Evolutionary conservation across 2,329 filamentous ascomycete species (phyloP).

Genomic region (Colletotrichum cereale): DNA sequence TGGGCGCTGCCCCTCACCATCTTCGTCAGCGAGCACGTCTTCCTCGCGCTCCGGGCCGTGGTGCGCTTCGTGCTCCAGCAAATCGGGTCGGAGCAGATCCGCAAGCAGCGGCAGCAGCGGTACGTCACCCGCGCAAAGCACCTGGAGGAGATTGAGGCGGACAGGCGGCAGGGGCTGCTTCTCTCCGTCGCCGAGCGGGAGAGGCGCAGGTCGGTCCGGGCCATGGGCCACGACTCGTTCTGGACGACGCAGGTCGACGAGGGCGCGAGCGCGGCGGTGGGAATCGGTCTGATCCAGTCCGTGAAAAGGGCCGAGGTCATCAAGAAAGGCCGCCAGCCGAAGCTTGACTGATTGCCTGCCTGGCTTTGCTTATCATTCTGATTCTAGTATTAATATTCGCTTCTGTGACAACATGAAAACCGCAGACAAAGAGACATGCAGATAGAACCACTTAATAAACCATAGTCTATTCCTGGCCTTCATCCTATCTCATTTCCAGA

Average conservation of each 20-base stretch:
- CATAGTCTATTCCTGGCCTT: constrained; percentile 2
- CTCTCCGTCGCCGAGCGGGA: constrained; percentile 53
- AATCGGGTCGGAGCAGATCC: constrained; percentile 56
- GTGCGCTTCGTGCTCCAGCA: constrained; percentile 53
- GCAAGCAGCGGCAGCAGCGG: constrained; percentile 53
- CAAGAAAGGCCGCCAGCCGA: constrained; percentile 29
- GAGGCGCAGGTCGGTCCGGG: constrained; percentile 53
- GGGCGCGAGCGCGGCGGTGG: constrained; percentile 52
- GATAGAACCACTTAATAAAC: neutral
- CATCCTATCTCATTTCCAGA: neutral
- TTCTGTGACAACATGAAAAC: neutral
- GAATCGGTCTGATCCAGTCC: constrained; percentile 50
- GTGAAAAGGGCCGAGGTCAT: constrained; percentile 41
- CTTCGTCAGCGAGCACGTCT: constrained; percentile 80
- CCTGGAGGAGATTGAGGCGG: constrained; percentile 56
- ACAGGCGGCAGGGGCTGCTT: constrained; percentile 49
- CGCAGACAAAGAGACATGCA: neutral
- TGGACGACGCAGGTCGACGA: constrained; percentile 59
- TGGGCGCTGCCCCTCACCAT: constrained; percentile 77
- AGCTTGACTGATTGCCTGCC: constrained; percentile 24
- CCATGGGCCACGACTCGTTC: constrained; percentile 51
- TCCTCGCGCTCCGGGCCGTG: constrained; percentile 68
- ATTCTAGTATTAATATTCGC: neutral
- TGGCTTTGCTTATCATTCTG: neutral
- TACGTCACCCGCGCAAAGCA: constrained; percentile 54